phyloP scores from a whole-genome alignment of 805 yeast species.

The Starmerella apis region DNA sequence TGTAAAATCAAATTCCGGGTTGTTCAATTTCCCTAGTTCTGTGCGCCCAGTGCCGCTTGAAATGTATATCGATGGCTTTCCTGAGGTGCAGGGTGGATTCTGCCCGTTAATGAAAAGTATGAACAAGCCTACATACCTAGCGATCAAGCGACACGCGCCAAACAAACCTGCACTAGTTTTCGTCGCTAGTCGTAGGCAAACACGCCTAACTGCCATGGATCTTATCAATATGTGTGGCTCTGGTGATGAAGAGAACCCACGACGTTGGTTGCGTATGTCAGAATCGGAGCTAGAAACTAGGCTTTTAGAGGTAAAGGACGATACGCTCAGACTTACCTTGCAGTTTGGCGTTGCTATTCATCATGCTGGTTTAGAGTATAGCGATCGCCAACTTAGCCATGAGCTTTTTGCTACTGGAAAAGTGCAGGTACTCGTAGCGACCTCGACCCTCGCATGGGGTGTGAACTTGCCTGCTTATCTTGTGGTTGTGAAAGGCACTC shows the following conservation, averaged over 20 bases:
- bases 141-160: constrained; percentile 85
- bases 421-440: constrained; percentile 63
- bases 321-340: constrained; percentile 59
- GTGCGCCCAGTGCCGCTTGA: constrained; percentile 79
- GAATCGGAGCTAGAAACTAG: constrained; percentile 50
- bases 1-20: constrained; percentile 44
- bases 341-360: constrained; percentile 76
- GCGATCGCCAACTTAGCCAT: constrained; percentile 61
- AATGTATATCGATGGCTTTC: constrained; percentile 80
- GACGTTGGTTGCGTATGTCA: constrained; percentile 55
- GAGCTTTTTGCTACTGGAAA: constrained; percentile 58
- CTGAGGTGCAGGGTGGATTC: constrained; percentile 61
- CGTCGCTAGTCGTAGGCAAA: constrained; percentile 75
- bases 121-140: constrained; percentile 87
- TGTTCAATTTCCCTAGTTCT: constrained; percentile 70
- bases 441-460: constrained; percentile 83
- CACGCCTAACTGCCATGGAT: constrained; percentile 69
- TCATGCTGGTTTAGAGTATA: constrained; percentile 71
- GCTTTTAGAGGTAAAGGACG: constrained; percentile 59
- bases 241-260: constrained; percentile 44
- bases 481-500: constrained; percentile 69
- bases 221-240: constrained; percentile 67
- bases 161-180: constrained; percentile 72
- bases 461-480: constrained; percentile 73
- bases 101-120: constrained; percentile 77